These are phyloP conservation scores for Boletus holoroseus DNA, from an alignment of 1,284 basidiomycete genomes.

Conservation along the genomic window DNA sequence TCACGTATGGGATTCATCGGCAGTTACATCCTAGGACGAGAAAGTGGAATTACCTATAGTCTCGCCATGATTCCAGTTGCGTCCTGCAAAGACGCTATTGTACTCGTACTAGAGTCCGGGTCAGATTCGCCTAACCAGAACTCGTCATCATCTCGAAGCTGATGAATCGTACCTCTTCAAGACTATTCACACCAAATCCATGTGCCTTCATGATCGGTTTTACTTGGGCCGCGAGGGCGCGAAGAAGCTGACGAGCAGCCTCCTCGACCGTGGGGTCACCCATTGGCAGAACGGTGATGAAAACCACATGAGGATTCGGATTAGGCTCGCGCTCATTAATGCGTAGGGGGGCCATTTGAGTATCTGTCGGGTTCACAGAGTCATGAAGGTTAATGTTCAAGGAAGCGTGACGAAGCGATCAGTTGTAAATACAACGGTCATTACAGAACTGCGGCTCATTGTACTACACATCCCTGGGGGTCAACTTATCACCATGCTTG, in stretches of 20 bases:
- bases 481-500: conserved; percentile 23
- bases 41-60: conserved; percentile 49
- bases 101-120: conserved; percentile 53
- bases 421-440: not conserved
- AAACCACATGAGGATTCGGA: conserved; percentile 73
- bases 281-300: conserved; percentile 57
- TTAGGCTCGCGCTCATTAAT: conserved; percentile 64
- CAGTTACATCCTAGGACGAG: not conserved
- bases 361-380: not conserved
- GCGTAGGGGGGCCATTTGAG: conserved; percentile 62
- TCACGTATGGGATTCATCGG: not conserved
- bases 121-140: conserved; percentile 7
- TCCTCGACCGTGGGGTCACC: conserved; percentile 38
- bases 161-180: conserved; percentile 60
- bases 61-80: conserved; percentile 79
- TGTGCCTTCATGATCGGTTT: conserved; percentile 74
- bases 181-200: conserved; percentile 67
- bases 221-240: conserved; percentile 75
- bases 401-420: conserved; percentile 1
- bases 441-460: not conserved
- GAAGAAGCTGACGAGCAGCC: conserved; percentile 59
- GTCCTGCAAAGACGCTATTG: conserved; percentile 69
- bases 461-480: not conserved
- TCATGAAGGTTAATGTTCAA: not conserved
- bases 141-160: not conserved